Base-by-base conservation (phyloP, 1,284 basidiomycete species). In the Thecaphora thlaspeos region DNA sequence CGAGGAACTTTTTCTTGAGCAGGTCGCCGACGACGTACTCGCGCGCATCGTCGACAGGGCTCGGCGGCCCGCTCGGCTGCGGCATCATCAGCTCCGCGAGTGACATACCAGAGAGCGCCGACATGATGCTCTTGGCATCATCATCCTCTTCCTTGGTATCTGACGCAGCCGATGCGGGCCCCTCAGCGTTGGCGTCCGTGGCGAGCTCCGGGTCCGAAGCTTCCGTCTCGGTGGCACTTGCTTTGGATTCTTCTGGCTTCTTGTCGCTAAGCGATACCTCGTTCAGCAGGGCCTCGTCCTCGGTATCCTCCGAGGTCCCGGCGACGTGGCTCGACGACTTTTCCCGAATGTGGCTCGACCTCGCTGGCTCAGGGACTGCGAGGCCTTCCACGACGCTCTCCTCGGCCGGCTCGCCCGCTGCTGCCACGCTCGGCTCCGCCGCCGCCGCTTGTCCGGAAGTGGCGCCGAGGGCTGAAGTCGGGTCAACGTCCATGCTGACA, bases 1-100 rank as follows among this genome's bases (percentile, higher is more conserved):
- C 66, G 43, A 71, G 57, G 54, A 76, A 76, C 43, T 70, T 67
- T 26, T 57, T 58, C 57, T 76, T 76, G 48, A 76, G 61, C 36
- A 70, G 55, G 37, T 75, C 73, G 12, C 75, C 74, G 14, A 68
- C 64, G 3, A 72, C 70, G 37, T 62, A 67, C 32, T 70, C 68
- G 34, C 52, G 51, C 12, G 55, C 19, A 32, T 71, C 68, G 34
- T 63, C 61, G 32, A 68, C 63, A 3, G 70, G 68, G 21, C 68
- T 68, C 14, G 72, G 68, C 2, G 68, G 70, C 12, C 56, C 61
- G 4, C 61, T 68, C 1, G 59, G 53, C 7, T 52, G 54, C 2
- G 71, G 70, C 17, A 70, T 49, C 1, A 63, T 71, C 14, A 75
- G 48, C 21, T 73, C 70, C 15, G 73, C 74, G 12, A 76, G 63